These are phyloP conservation scores for Apiospora arundinis DNA, from an alignment of 2,329 filamentous ascomycete genomes.

Conservation along the genomic window DNA sequence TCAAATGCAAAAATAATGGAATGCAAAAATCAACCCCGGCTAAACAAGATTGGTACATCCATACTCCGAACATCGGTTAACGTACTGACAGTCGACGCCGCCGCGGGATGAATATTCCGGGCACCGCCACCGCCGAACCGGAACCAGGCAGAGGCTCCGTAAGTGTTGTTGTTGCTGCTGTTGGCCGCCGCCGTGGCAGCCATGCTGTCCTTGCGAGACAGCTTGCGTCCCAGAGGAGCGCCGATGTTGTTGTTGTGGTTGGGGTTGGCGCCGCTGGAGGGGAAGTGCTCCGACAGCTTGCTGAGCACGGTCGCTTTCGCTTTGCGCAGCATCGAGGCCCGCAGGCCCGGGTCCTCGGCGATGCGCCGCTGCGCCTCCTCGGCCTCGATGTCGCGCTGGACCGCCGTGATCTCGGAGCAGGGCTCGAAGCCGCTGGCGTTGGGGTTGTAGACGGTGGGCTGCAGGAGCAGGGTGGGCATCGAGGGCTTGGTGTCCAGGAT, in stretches of 20 bases:
- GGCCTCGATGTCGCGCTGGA: constrained; percentile 63
- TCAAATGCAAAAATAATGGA: neutral
- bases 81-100: constrained; percentile 27
- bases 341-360: constrained; percentile 62
- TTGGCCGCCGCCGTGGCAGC: constrained; percentile 35
- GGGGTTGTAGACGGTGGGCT: constrained; percentile 62
- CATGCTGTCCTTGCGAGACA: constrained; percentile 38
- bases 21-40: constrained; percentile 42
- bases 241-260: neutral
- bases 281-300: constrained; percentile 60
- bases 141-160: constrained; percentile 36
- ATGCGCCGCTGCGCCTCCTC: constrained; percentile 62
- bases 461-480: constrained; percentile 57
- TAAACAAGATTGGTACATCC: constrained; percentile 68
- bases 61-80: constrained; percentile 48
- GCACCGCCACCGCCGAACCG: constrained; percentile 52
- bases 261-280: constrained; percentile 30
- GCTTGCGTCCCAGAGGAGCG: constrained; percentile 28
- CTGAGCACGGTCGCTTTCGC: constrained; percentile 66
- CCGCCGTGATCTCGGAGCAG: constrained; percentile 58
- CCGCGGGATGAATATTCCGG: constrained; percentile 32
- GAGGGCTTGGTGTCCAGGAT: constrained; percentile 54
- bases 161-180: neutral
- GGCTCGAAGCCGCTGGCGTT: constrained; percentile 29
- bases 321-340: constrained; percentile 60